Percentiles rank a stretch among this genome's conserved stretches.
phyloP scores from a whole-genome alignment of 192 early-diverging fungal species.

The Coemansia sp. region DNA sequence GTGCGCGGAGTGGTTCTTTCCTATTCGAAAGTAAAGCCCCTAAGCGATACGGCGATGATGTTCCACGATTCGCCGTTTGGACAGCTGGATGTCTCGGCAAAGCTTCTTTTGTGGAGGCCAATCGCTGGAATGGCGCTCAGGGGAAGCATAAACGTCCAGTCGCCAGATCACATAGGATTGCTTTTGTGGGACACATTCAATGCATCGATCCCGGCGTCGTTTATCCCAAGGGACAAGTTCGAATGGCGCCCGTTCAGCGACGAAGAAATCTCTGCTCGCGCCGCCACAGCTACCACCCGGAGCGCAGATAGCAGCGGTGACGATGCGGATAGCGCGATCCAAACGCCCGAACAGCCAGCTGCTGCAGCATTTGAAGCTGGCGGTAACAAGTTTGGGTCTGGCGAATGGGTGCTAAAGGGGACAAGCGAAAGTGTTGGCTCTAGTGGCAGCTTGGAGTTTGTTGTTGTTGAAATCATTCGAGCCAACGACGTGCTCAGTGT shows the following conservation, averaged over 20 bases:
- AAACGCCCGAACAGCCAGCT: background rate
- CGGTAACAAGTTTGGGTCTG: conserved; percentile 52
- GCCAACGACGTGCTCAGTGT: conserved; percentile 83
- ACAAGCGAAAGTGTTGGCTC: conserved; percentile 68
- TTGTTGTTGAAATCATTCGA: conserved; percentile 71
- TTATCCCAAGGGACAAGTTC: conserved; percentile 74
- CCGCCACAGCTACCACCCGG: background rate
- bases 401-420: conserved; percentile 70
- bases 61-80: conserved; percentile 81
- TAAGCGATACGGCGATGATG: conserved; percentile 63
- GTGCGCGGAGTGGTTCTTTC: conserved; percentile 83
- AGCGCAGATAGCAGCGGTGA: conserved; percentile 12
- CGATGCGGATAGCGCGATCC: conserved; percentile 15
- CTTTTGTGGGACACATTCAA: conserved; percentile 94
- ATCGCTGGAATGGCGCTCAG: conserved; percentile 54
- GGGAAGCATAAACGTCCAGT: conserved; percentile 82
- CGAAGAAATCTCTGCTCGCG: conserved; percentile 40
- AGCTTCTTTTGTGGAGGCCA: conserved; percentile 79
- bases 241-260: conserved; percentile 63
- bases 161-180: conserved; percentile 90
- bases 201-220: conserved; percentile 84
- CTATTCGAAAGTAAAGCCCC: conserved; percentile 67
- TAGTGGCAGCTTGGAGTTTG: conserved; percentile 68
- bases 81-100: conserved; percentile 71
- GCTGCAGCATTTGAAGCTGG: background rate